Evolutionary conservation across 352 stramenopile genomes (phyloP).

Genomic region (Globisporangium polare): DNA sequence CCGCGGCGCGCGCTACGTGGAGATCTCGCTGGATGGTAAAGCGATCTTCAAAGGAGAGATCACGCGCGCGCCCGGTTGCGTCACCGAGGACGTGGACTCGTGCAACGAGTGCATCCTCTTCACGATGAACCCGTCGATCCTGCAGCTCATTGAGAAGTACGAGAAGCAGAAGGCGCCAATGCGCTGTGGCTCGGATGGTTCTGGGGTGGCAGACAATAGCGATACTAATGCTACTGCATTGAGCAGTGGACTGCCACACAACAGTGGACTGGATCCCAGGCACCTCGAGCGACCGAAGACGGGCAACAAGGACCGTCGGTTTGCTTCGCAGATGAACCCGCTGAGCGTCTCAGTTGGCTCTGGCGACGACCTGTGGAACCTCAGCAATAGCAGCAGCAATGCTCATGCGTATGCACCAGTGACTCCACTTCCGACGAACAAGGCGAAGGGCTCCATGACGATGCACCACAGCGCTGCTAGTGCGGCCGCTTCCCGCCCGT

Average conservation of each 20-base stretch:
- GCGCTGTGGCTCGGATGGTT: neutral
- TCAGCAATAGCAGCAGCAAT: neutral
- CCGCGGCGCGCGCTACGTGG: slow-evolving; percentile 56
- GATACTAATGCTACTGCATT: neutral
- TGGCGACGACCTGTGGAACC: slow-evolving; percentile 1
- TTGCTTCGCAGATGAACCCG: slow-evolving; percentile 16
- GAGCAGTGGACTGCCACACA: neutral
- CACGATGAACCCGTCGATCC: slow-evolving; percentile 65
- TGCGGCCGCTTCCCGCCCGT: slow-evolving; percentile 28
- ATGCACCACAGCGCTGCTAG: neutral
- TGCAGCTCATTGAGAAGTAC: slow-evolving; percentile 82
- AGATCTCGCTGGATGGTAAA: slow-evolving; percentile 54
- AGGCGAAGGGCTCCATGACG: slow-evolving; percentile 12
- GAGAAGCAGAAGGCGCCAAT: slow-evolving; percentile 34
- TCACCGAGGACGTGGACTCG: slow-evolving; percentile 49
- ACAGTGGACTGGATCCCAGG: slow-evolving; percentile 13
- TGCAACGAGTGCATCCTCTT: slow-evolving; percentile 86
- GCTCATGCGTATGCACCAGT: slow-evolving; percentile 23
- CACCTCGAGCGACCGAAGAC: slow-evolving; percentile 50
- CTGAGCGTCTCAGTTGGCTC: slow-evolving; percentile 17
- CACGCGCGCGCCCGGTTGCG: slow-evolving; percentile 53
- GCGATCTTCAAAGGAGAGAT: slow-evolving; percentile 85
- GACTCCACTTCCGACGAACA: slow-evolving; percentile 39
- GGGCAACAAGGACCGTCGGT: slow-evolving; percentile 35
- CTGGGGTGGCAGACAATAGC: neutral